Conservation (phyloP, 2,329 filamentous ascomycete species). For the Thelonectria olida region DNA sequence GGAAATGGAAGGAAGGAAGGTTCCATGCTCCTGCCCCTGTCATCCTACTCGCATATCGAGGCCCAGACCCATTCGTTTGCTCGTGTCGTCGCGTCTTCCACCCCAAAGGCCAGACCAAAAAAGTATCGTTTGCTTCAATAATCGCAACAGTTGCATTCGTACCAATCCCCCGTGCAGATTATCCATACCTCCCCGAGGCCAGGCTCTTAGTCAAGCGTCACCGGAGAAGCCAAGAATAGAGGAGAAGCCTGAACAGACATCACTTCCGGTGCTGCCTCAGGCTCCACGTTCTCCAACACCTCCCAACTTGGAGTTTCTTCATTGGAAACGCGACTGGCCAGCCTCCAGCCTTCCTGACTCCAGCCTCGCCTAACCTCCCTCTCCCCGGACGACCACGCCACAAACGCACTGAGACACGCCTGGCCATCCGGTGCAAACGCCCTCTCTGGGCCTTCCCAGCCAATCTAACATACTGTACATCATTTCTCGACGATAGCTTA, state of each 20-base stretch:
- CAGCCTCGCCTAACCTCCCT: slow-evolving; percentile 6
- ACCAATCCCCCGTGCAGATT: not conserved
- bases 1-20: not conserved
- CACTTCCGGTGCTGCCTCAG: slow-evolving; percentile 9
- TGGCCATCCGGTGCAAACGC: slow-evolving; percentile 1
- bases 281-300: slow-evolving; percentile 1
- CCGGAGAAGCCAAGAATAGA: not conserved
- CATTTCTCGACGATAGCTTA: not conserved
- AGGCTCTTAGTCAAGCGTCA: not conserved
- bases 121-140: not conserved
- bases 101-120: not conserved
- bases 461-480: slow-evolving; percentile 3
- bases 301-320: not conserved
- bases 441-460: not conserved
- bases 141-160: not conserved
- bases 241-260: not conserved
- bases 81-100: slow-evolving; percentile 5
- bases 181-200: not conserved
- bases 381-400: slow-evolving; percentile 1
- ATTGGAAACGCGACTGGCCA: slow-evolving; percentile 8
- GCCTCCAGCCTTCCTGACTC: not conserved
- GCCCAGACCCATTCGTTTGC: not conserved
- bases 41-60: not conserved
- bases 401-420: not conserved
- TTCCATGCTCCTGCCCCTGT: not conserved